Base-by-base conservation (phyloP, 2,329 filamentous ascomycete species). In the Penicillium vulpinum region DNA sequence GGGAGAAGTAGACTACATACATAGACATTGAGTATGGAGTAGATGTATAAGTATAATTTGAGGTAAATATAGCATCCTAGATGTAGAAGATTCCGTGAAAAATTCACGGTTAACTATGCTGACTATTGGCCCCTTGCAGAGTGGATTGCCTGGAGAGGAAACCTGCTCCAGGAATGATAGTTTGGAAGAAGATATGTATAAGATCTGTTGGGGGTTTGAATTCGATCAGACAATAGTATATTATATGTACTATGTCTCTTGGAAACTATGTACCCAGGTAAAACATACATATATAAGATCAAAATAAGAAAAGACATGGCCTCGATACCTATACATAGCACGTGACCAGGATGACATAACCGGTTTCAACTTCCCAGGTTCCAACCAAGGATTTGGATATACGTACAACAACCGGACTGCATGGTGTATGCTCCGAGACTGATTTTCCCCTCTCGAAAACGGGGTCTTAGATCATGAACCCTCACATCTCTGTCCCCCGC, bases 401-500 rank as follows among this genome's bases (percentile, higher is more conserved):
- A 31, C 33, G 33, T 47, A 47, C 51, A 53, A 50, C 41, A 33
- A 31, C 39, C 18, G 35, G 35, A 41, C 45, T 49, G 28, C 51
- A 54, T 45, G 35, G 49, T 44, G 49, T 44, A 51, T 50, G 52
- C 29, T 36, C 45, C 39, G 46, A 51, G 22, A 33, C 24, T 41
- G 26, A 39, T 38, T 33, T n/a, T 26, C 29, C 24, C 28, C 31
- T 21, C 33, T 44, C 24, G 21, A 24, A 48, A 26, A 39, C 22
- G 50, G 43, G 43, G 26, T 39, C 33, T 39, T 57, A 41, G 56
- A 68, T 62, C 59, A 85, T 85, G 83, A 85, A 85, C 68, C 83
- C 83, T 63, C 82, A 83, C 66, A 86, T 86, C 64, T 81, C 82
- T 18, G 77, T 84, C 36, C 83, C 83, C 28, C 80, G 83, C 62